Base-by-base conservation (phyloP, 2,329 filamentous ascomycete species). In the Fusarium agapanthi region DNA sequence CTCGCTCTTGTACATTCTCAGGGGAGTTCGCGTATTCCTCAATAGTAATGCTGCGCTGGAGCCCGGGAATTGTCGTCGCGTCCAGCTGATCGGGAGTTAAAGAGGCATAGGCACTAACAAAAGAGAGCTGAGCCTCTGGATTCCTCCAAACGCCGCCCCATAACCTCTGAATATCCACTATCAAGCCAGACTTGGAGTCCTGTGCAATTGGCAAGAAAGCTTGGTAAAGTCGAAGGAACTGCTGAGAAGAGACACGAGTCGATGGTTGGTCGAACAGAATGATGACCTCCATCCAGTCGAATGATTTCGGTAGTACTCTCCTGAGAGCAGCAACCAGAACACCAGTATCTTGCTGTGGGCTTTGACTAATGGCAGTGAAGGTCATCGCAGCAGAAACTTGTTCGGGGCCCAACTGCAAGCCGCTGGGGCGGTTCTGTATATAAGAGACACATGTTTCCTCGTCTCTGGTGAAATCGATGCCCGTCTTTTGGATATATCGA, bases 101-200 rank as follows among this genome's bases (percentile, higher is more conserved):
- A 8, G 93, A 93, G 28, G 95, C 87, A 80, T 95, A 98, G 24
- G 95, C 95, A 71, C 92, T 92, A 60, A 98, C 89, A 80, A 98
- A 98, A n/a, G 95, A 97, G 40, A 99, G 85, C 73, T 98, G 95
- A 0, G 96, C 94, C 70, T 97, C 91, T 20, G 92, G 89, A 74
- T 97, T 90, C 70, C 92, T 90, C 95, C 97, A 99, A 69, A 89
- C 86, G 77, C 95, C 95, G 65, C 95, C 95, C 95, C 96, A 98
- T 28, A 99, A 85, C 43, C 88, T 88, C 80, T 98, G 95, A 48
- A 99, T 92, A 79, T 98, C 94, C 75, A 51, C 48, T 51, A 51
- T 51, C 48, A 98, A 90, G 26, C 77, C 76, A 20, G 73, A 76
- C 30, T 77, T 79, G 7, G 81, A 69, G n/a, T 88, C 85, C 59